phyloP scores from a whole-genome alignment of 2,329 filamentous ascomycete species.

The Xylaria polymorpha region DNA sequence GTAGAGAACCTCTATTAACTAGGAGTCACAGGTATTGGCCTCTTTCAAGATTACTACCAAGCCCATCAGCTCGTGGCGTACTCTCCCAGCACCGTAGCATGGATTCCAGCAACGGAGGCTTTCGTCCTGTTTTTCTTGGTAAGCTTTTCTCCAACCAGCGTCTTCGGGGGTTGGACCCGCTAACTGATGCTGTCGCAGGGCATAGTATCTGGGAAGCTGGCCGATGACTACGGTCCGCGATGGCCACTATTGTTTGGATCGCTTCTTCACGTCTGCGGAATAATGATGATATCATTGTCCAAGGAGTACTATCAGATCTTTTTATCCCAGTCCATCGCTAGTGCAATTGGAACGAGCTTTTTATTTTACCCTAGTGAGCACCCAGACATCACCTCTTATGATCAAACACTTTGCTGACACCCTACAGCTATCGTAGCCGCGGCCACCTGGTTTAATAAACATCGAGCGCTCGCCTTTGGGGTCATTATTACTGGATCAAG shows the following conservation, averaged over 20 bases:
- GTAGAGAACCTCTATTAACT: background rate
- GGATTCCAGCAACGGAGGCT: slow-evolving; percentile 39
- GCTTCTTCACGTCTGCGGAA: slow-evolving; percentile 64
- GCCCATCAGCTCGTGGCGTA: slow-evolving; percentile 37
- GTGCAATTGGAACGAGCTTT: slow-evolving; percentile 46
- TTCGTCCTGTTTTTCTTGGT: slow-evolving; percentile 42
- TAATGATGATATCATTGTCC: slow-evolving; percentile 69
- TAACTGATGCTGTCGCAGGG: background rate
- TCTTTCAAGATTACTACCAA: slow-evolving; percentile 43
- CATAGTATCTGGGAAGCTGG: slow-evolving; percentile 5
- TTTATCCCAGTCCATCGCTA: slow-evolving; percentile 52
- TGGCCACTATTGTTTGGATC: slow-evolving; percentile 62
- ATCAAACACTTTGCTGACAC: background rate
- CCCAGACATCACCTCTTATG: too few relatives aligned
- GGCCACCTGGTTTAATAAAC: slow-evolving; percentile 63
- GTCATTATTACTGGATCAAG: slow-evolving; percentile 57
- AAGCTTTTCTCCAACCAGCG: slow-evolving; percentile 12
- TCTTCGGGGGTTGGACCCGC: too few relatives aligned
- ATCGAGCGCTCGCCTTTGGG: slow-evolving; percentile 60
- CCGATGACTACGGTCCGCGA: slow-evolving; percentile 23
- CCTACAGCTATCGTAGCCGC: slow-evolving; percentile 48
- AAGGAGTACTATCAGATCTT: slow-evolving; percentile 55
- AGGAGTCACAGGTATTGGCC: slow-evolving; percentile 38
- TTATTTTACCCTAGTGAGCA: slow-evolving; percentile 13
- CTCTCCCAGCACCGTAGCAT: slow-evolving; percentile 36